Base-by-base conservation (phyloP, 768 basidiomycete species). In the Psilocybe cyanescens region DNA sequence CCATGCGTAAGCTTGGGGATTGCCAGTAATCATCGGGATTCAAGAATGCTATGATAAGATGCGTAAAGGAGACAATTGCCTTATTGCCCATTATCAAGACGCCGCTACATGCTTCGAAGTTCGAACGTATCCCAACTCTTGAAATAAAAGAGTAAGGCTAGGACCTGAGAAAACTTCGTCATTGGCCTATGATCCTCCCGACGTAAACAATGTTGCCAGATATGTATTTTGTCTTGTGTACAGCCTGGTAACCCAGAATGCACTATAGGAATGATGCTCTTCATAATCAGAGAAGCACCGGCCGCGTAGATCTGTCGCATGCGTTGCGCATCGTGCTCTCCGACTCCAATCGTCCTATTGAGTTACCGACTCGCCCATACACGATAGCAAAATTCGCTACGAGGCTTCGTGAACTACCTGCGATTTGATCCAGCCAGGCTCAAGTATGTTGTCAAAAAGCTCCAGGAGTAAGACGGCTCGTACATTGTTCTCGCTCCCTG, bases 121-220 rank as follows among this genome's bases (percentile, higher is more conserved):
- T 50, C 33, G 33, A 33, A 16, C 24, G 45, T 50, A 19, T 50
- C 37, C 47, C 19, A 50, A 37, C 39, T 29, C 28, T 57, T 17
- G 39, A 37, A 53, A 52, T 33, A 28, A 41, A 35, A 41, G 8
- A 53, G 19, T 50, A 47, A 35, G 17, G n/a, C 31, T 33, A 4
- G 14, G 37, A 16, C 48, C 39, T 16, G 41, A 24, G 44, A 29
- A 33, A 8, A 3, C 44, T 31, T 53, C 16, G 17, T 39, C 55
- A 63, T 63, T 63, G 62, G 62, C 28, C 41, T 39, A 63, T 56
- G 62, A 59, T 63, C 62, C 62, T 59, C 58, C 62, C 62, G 62
- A 63, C 30, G 35, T 37, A 48, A 47, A 53, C 37, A 39, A 24
- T 50, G 50, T 50, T 49, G 39, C 52, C 45, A 41, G 31, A 39